These are phyloP conservation scores for Phytophthora hibernalis DNA, from an alignment of 352 stramenopile species.

Conservation along the genomic window DNA sequence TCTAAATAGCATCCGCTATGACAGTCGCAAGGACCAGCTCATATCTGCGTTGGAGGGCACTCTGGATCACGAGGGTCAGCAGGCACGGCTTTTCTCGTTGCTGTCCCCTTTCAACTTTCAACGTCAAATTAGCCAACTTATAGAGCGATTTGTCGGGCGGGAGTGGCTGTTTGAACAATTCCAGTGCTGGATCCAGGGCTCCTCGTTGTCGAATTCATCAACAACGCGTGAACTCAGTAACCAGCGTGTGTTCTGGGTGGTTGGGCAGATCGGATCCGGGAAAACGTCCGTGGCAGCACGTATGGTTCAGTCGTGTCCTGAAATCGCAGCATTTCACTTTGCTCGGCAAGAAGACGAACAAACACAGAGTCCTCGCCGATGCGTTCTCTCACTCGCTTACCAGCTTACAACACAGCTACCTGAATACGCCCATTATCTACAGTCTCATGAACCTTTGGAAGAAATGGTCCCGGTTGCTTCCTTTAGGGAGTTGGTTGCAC, in stretches of 20 bases:
- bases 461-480: slow-evolving; percentile 80
- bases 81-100: slow-evolving; percentile 71
- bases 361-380: slow-evolving; percentile 69
- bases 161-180: slow-evolving; percentile 69
- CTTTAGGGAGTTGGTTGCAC: slow-evolving; percentile 56
- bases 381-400: slow-evolving; percentile 74
- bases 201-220: not conserved
- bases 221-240: slow-evolving; percentile 13
- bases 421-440: slow-evolving; percentile 70
- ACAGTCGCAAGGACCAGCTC: slow-evolving; percentile 56
- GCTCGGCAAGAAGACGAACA: slow-evolving; percentile 78
- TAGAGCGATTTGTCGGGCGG: slow-evolving; percentile 60
- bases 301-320: slow-evolving; percentile 71
- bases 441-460: slow-evolving; percentile 73
- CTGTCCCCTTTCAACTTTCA: slow-evolving; percentile 76
- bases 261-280: slow-evolving; percentile 71
- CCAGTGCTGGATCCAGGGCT: slow-evolving; percentile 54
- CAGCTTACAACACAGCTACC: slow-evolving; percentile 80
- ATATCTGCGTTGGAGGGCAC: slow-evolving; percentile 61
- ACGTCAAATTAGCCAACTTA: slow-evolving; percentile 79
- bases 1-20: slow-evolving; percentile 68
- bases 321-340: slow-evolving; percentile 82
- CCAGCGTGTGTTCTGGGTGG: slow-evolving; percentile 73
- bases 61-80: slow-evolving; percentile 78
- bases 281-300: slow-evolving; percentile 71